Evolutionary conservation across 2,329 filamentous ascomycete species (phyloP), one percentile per base, ranked within the genome.

Genomic region (Aspergillus sp.): DNA sequence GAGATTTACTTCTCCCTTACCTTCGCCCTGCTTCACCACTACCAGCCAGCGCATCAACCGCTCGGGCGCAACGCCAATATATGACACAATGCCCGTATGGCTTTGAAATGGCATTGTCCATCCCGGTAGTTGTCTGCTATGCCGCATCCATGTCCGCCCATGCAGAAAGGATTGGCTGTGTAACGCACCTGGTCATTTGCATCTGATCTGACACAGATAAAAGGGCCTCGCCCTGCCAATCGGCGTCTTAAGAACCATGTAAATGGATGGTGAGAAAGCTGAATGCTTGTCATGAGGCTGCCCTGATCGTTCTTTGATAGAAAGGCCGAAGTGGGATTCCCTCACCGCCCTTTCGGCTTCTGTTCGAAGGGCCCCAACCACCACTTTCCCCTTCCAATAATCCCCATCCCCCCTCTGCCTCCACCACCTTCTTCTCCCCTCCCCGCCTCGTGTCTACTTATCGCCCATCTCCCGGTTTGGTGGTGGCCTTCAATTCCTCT

Each of bases 1-100:
- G 69, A 65, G 70, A 72, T 67, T 64, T 61, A 13, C 23, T 22
- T 63, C 72, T 54, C 55, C 22, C 31, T 19, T 54, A 4, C 43
- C 22, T 13, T 48, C 22, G 4, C n/a, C 43, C 28, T 47, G 25
- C 53, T 22, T 23, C 25, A 7, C 11, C 25, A 7, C 11, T 55
- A 28, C 4, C 53, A 31, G 30, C 48, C 19, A 30, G 46, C n/a
- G 38, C 46, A 49, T 41, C 45, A 41, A 49, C 31, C 22, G 13
- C 34, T 23, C 23, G 13, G 46, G 15, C 47, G 4, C 23, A 34
- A 52, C n/a, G 34, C 31, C 17, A 57, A 51, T 45, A 46, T 22
- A 19, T 41, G 41, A 46, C 57, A n/a, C 43, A 52, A 50, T 57
- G 38, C n/a, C 23, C 28, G 41, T 48, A 28, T 53, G 47, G 57